Evolutionary conservation across 805 yeast genomes (phyloP), one percentile per base, ranked within the genome.

Genomic region (Starmera caribaea): DNA sequence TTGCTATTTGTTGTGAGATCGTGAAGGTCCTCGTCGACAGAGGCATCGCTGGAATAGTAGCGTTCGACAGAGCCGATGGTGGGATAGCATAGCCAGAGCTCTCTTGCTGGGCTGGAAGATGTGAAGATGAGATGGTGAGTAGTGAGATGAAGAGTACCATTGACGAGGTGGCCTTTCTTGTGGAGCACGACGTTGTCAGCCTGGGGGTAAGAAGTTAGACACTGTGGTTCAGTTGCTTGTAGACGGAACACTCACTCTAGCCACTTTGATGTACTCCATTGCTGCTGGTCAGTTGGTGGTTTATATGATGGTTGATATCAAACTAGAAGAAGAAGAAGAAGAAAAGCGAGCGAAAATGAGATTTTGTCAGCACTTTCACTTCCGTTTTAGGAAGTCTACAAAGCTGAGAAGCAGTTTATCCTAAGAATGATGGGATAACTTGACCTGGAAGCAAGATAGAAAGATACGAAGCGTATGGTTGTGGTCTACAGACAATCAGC

Each of bases 61-160:
- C 56, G 75, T 48, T 72, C 73, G 1, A 81, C 76, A 36, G 67
- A 68, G 36, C 76, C 80, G 28, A 89, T 78, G 45, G 88, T 74
- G 1, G 97, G 96, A 58, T 87, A 90, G 43, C 95, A 82, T 27
- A 87, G 71, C 98, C 97, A 92, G 27, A 86, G 74, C 57, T 92
- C 97, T 41, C 77, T 65, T 8, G 49, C 49, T 17, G 48, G 55
- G 47, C 44, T 46, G 4, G 42, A 44, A 28, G 66, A 61, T 7
- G 76, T 69, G 55, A 82, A 83, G 30, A 83, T 82, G 49, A 84
- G 58, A 60, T 84, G 92, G 54, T 83, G 89, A 6, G 85, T 74
- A 2, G 89, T 81, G 35, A 83, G 59, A 53, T 80, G 89, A 26
- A 83, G 54, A 3, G 79, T 68, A 1, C 90, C 92, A 11, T 57